Base-by-base conservation (phyloP, 2,329 filamentous ascomycete species). In the Hypoxylon sp. region DNA sequence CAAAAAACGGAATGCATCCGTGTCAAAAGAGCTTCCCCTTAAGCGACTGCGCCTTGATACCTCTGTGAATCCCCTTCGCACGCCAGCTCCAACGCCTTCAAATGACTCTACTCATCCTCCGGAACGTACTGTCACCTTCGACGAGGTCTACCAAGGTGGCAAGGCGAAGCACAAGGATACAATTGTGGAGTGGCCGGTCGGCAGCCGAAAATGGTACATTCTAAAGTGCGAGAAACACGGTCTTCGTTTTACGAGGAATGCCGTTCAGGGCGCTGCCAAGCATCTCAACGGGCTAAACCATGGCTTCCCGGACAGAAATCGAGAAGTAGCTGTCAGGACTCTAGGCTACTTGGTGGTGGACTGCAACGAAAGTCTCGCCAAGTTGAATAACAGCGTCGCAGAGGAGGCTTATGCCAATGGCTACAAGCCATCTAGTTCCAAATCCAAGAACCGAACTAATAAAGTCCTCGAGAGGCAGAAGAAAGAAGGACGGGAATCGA, bases 221-320 rank as follows among this genome's bases (percentile, higher is more conserved):
- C 60, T 81, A 2, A 78, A 76, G 55, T 82, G 80, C 69, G 77
- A 80, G 32, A 74, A 80, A 53, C 80, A 82, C 16, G 54, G 65
- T 0, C 70, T 80, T 6, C 78, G 79, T 23, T 81, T 82, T 63
- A 77, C 73, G 9, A 60, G 61, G 9, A 75, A 76, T 32, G 75
- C 79, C 0, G 60, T 81, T 1, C 55, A 64, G 5, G 80, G 79
- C 16, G 80, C 79, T 0, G 79, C 78, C 0, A 81, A 80, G 57
- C 80, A 82, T 50, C 68, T 82, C 0, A 72, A 73, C 41, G 73
- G 76, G 19, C 62, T 63, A 4, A 54, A 70, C 12, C 80, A 81
- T 37, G 73, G 73, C 6, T 58, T 71, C 27, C 70, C 73, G 27
- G 64, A 72, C 1, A 80, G 77, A 47, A 75, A 74, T 11, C 64